Conservation (phyloP, 805 yeast species). For the Vanderwaltozyma polyspora region DNA sequence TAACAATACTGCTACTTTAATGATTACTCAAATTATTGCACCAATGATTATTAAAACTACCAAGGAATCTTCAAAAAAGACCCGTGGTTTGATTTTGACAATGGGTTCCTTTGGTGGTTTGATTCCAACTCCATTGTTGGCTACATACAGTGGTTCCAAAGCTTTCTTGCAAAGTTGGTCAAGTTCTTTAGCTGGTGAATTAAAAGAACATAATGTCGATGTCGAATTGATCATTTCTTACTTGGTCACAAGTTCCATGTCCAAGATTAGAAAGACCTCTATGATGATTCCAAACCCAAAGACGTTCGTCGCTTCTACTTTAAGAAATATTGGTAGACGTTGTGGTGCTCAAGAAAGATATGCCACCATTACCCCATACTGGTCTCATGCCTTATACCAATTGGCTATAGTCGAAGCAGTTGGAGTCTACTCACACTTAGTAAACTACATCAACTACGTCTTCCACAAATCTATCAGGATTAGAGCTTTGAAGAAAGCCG, state of each 20-base stretch:
- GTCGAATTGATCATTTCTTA: conserved; percentile 81
- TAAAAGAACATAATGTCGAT: conserved; percentile 57
- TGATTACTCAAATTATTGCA: conserved; percentile 67
- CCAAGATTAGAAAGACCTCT: conserved; percentile 75
- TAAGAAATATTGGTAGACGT: conserved; percentile 65
- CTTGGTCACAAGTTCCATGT: conserved; percentile 90
- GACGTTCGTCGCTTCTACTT: conserved; percentile 61
- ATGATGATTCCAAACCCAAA: conserved; percentile 71
- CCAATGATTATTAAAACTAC: conserved; percentile 57
- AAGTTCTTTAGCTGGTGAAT: conserved; percentile 76
- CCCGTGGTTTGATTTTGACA: conserved; percentile 69
- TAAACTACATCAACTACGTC: conserved; percentile 52
- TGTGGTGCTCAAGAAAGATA: conserved; percentile 88
- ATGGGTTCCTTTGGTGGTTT: conserved; percentile 98
- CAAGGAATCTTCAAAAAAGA: conserved; percentile 23
- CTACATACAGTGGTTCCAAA: conserved; percentile 93
- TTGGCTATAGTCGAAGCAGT: conserved; percentile 66
- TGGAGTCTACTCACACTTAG: conserved; percentile 69
- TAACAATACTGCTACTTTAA: conserved; percentile 75
- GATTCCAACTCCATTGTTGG: conserved; percentile 82
- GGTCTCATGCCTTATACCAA: conserved; percentile 89
- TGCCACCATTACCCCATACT: conserved; percentile 82
- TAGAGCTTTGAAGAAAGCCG: conserved; percentile 68
- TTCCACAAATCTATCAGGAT: conserved; percentile 74
- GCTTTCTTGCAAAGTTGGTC: conserved; percentile 94